Evolutionary conservation across 306 rosid species (phyloP).

Genomic region (Trifolium pratense): DNA sequence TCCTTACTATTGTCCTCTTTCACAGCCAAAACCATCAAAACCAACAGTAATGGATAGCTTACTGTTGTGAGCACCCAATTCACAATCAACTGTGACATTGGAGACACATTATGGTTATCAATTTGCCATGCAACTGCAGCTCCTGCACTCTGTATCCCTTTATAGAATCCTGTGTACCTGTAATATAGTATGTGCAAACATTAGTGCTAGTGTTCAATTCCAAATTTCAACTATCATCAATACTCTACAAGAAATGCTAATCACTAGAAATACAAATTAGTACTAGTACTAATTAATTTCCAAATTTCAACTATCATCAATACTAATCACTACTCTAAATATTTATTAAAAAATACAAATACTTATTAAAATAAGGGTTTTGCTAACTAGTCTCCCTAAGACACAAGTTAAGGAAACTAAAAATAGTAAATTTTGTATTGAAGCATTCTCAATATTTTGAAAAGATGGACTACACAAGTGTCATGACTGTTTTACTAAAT

Average conservation of each 20-base stretch:
- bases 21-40: constrained; percentile 72
- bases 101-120: constrained; percentile 60
- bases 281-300: no score
- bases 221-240: neutral
- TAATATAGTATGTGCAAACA: neutral
- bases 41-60: constrained; percentile 68
- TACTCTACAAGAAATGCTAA: neutral
- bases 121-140: constrained; percentile 98
- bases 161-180: constrained; percentile 89
- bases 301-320: no score
- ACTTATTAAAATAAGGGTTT: no score
- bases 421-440: no score
- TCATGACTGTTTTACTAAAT: no score
- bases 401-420: no score
- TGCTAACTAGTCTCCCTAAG: no score
- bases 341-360: no score
- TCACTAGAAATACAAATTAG: neutral
- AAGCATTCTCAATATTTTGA: no score
- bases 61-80: constrained; percentile 70
- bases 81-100: constrained; percentile 61
- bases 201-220: neutral
- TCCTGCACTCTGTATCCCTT: constrained; percentile 96
- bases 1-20: constrained; percentile 47
- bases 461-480: no score
- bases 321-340: no score